Evolutionary conservation across 306 rosid genomes (phyloP).

Genomic region (Benincasa hispida): DNA sequence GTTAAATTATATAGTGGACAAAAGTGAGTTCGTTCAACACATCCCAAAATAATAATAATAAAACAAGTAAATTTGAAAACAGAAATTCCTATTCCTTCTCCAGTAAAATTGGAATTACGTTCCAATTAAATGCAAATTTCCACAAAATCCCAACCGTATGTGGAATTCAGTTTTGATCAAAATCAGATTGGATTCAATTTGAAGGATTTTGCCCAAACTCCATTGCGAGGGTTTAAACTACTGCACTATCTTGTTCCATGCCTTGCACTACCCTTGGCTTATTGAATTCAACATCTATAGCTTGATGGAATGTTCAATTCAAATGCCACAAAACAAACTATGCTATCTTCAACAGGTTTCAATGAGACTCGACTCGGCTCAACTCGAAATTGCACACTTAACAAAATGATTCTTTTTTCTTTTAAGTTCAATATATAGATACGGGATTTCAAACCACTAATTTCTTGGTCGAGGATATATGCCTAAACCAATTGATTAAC

Average conservation of each 20-base stretch:
- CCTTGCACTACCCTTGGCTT: background rate
- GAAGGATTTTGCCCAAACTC: background rate
- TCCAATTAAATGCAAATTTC: background rate
- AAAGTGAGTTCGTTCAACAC: too few species aligned
- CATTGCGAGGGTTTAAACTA: background rate
- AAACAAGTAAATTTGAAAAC: too few species aligned
- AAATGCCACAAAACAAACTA: too few species aligned
- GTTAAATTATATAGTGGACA: too few species aligned
- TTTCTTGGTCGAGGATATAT: too few species aligned
- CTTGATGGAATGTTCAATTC: background rate
- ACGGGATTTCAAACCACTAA: too few species aligned
- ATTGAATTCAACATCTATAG: too few species aligned
- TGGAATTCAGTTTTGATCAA: too few species aligned
- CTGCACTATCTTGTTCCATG: too few species aligned
- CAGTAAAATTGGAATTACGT: background rate
- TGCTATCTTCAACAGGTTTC: conserved; percentile 1
- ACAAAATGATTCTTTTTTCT: background rate
- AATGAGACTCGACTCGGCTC: background rate
- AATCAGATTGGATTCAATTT: background rate
- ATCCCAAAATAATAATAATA: too few species aligned
- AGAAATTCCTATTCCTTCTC: background rate
- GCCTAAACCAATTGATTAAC: background rate
- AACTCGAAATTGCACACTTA: conserved; percentile 9
- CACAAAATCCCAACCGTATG: background rate
- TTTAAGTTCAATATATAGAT: too few species aligned